Base-by-base conservation (phyloP, 192 early-diverging fungal genomes). In the Mortierella alpina region DNA sequence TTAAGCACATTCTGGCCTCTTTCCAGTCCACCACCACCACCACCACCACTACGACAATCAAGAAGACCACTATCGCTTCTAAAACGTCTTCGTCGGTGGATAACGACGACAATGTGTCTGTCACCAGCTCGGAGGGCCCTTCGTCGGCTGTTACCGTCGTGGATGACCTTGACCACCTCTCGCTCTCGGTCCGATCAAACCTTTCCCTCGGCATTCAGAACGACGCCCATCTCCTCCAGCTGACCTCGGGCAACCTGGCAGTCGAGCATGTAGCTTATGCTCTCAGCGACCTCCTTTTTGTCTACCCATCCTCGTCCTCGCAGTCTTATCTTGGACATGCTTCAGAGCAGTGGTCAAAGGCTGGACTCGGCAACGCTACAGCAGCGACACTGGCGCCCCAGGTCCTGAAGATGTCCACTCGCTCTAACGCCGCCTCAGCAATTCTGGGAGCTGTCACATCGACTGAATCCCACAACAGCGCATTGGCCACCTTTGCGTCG, bases 211-310 rank as follows among this genome's bases (percentile, higher is more conserved):
- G 70, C 6, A 72, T 80, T 49, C 69, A 65, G 46, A 53, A 57
- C 39, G 70, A 63, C 5, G 50, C 64, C 58, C 59, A 78, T 47
- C 44, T 59, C 18, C 42, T 65, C 58, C 86, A 82, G 41, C 68
- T 85, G 14, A 75, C 88, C 11, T 83, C 89, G 48, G 93, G 86
- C 18, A 88, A 92, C 73, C 87, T 88, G 15, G 95, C 92, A 6
- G 84, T 90, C 2, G 85, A 91, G 17, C 92, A 94, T 70, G 85
- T 96, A 15, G 91, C 94, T 7, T 94, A 95, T 74, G 88, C 86
- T 31, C 86, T 98, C 9, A 92, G 90, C 80, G 91, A 95, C 70
- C 81, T 95, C 58, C 85, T 91, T 51, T 98, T 95, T 85, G 89
- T 97, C 67, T 98, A 96, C 83, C 89, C 94, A 31, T 91, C 91